Conservation (phyloP, 768 basidiomycete genomes). For the Kwoniella pini region DNA sequence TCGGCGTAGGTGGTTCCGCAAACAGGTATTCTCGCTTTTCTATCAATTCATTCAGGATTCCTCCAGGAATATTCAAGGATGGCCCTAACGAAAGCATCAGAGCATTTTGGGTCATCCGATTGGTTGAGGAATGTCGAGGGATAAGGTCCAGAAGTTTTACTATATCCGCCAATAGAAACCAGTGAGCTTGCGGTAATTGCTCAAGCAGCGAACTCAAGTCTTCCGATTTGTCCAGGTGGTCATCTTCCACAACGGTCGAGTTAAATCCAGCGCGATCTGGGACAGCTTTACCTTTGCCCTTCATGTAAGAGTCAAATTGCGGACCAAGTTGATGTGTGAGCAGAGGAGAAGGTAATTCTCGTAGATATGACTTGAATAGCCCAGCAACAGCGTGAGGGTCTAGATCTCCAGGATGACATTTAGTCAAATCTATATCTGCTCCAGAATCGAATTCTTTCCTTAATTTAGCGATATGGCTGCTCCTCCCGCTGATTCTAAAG, state of each 20-base stretch:
- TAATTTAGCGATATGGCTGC: conserved; percentile 74
- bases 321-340: conserved; percentile 71
- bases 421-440: conserved; percentile 79
- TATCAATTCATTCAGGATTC: conserved; percentile 43
- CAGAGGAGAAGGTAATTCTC: conserved; percentile 85
- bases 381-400: conserved; percentile 94
- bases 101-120: conserved; percentile 92
- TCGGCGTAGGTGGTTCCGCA: conserved; percentile 27
- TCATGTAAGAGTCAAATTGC: conserved; percentile 75
- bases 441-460: conserved; percentile 84
- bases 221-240: conserved; percentile 48
- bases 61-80: conserved; percentile 48
- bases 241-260: conserved; percentile 9
- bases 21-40: conserved; percentile 40
- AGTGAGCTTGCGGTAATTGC: conserved; percentile 74
- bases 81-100: conserved; percentile 85
- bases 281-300: conserved; percentile 58
- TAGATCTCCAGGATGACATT: conserved; percentile 77
- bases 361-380: conserved; percentile 86
- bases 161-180: conserved; percentile 80
- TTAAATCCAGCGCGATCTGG: conserved; percentile 47
- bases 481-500: conserved; percentile 74
- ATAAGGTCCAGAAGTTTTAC: conserved; percentile 69
- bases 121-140: conserved; percentile 66
- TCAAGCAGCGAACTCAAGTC: conserved; percentile 67